Conservation (phyloP, 2,329 filamentous ascomycete species). For the Zasmidium angulare region DNA sequence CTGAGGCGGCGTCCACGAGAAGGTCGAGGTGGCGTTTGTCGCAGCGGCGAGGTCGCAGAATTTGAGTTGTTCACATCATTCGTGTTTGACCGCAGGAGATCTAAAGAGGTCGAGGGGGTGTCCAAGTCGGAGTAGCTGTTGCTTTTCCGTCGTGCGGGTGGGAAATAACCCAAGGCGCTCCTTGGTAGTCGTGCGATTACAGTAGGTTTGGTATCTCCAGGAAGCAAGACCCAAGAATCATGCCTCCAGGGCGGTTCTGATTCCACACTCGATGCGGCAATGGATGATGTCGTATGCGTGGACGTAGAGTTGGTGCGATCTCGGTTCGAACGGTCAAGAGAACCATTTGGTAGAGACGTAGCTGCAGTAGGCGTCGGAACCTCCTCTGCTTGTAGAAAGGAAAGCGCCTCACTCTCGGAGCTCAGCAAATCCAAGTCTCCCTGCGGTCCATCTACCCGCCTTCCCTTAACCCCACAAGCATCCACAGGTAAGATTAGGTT, state of each 20-base stretch:
- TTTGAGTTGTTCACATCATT: slow-evolving; percentile 30
- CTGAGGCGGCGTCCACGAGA: slow-evolving; percentile 39
- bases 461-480: slow-evolving; percentile 79
- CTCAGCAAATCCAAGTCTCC: slow-evolving; percentile 34
- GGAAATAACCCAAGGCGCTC: slow-evolving; percentile 84
- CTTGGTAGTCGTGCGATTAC: slow-evolving; percentile 84
- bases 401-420: slow-evolving; percentile 32
- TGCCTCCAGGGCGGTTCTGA: slow-evolving; percentile 74
- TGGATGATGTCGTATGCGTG: slow-evolving; percentile 37
- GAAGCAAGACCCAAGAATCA: slow-evolving; percentile 83
- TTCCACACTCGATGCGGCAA: slow-evolving; percentile 45
- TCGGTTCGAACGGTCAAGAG: slow-evolving; percentile 19
- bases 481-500: slow-evolving; percentile 84
- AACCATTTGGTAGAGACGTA: slow-evolving; percentile 24
- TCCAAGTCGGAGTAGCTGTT: slow-evolving; percentile 61
- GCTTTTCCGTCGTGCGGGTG: slow-evolving; percentile 85
- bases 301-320: slow-evolving; percentile 39
- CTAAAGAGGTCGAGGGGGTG: slow-evolving; percentile 67
- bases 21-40: slow-evolving; percentile 40
- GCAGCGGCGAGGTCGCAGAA: slow-evolving; percentile 33
- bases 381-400: slow-evolving; percentile 36
- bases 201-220: slow-evolving; percentile 67
- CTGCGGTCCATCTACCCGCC: slow-evolving; percentile 46
- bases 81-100: slow-evolving; percentile 52
- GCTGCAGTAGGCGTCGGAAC: slow-evolving; percentile 36